phyloP scores from a whole-genome alignment of 1,139 yeast genomes.

The Geotrichum aggregatum region DNA sequence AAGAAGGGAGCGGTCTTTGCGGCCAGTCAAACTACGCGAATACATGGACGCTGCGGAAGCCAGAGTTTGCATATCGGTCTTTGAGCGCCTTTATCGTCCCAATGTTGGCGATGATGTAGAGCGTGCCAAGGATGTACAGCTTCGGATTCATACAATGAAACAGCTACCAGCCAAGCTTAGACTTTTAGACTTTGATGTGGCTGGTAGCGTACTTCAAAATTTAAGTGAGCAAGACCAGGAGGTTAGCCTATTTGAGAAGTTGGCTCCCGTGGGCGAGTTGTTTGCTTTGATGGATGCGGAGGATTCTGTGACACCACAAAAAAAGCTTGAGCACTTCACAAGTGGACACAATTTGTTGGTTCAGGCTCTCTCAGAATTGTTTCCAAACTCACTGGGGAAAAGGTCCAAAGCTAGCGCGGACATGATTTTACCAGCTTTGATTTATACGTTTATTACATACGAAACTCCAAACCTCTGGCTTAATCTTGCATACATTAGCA shows the following conservation, averaged over 20 bases:
- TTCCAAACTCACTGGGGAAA: constrained; percentile 15
- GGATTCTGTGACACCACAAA: constrained; percentile 39
- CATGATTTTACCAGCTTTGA: constrained; percentile 53
- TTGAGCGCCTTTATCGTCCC: constrained; percentile 28
- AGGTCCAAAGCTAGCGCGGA: constrained; percentile 42
- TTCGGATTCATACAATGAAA: constrained; percentile 31
- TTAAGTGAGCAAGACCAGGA: constrained; percentile 15
- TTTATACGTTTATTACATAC: constrained; percentile 47
- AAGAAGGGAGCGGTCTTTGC: constrained; percentile 28
- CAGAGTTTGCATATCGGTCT: constrained; percentile 42
- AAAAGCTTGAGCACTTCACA: constrained; percentile 41
- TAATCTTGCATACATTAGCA: constrained; percentile 51
- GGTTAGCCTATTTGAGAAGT: constrained; percentile 2
- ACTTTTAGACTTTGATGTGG: constrained; percentile 29
- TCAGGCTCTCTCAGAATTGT: constrained; percentile 32
- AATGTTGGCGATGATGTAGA: constrained; percentile 31
- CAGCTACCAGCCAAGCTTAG: constrained; percentile 30
- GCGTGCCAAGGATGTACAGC: constrained; percentile 31
- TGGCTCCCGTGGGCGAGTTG: constrained; percentile 29
- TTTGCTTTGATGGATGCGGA: constrained; percentile 28
- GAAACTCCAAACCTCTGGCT: constrained; percentile 47
- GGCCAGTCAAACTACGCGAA: constrained; percentile 32
- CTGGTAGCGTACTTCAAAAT: constrained; percentile 18
- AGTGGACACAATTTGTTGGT: constrained; percentile 43
- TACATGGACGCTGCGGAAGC: constrained; percentile 43